Percentiles rank a stretch among this genome's conserved stretches.
Conservation (phyloP, 2,329 filamentous ascomycete species). For the Nemania sp. region DNA sequence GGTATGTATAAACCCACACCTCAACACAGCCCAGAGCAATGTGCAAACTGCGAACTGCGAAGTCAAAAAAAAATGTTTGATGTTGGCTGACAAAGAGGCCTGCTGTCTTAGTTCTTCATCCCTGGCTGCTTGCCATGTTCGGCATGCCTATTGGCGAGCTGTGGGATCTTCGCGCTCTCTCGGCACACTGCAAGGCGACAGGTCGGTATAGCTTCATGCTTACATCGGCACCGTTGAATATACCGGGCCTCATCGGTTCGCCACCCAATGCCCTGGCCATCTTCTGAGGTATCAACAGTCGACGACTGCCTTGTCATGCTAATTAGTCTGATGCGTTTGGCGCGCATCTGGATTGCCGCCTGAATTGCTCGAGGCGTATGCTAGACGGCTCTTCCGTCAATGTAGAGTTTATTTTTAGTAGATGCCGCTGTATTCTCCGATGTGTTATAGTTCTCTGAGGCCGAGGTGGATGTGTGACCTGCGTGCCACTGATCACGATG, state of each 20-base stretch:
- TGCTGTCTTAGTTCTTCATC: conserved; percentile 47
- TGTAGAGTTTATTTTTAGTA: no score
- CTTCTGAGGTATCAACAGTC: conserved; percentile 35
- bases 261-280: conserved; percentile 55
- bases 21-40: no score
- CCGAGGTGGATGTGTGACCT: no score
- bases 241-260: conserved; percentile 54
- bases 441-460: no score
- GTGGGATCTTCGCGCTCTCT: conserved; percentile 58
- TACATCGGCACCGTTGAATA: conserved; percentile 61
- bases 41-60: no score
- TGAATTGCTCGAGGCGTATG: no score
- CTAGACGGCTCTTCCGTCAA: no score
- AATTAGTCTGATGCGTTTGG: no score
- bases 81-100: conserved; percentile 11
- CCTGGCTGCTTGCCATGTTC: conserved; percentile 53
- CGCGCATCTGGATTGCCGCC: no score
- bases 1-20: conserved; percentile 43
- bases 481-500: no score
- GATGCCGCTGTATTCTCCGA: no score
- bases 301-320: neutral
- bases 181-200: conserved; percentile 55
- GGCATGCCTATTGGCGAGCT: conserved; percentile 60
- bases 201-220: conserved; percentile 64
- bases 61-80: no score